These are phyloP conservation scores for Emmonsiellopsis sp. DNA, from an alignment of 2,329 filamentous ascomycete species.

Conservation along the genomic window DNA sequence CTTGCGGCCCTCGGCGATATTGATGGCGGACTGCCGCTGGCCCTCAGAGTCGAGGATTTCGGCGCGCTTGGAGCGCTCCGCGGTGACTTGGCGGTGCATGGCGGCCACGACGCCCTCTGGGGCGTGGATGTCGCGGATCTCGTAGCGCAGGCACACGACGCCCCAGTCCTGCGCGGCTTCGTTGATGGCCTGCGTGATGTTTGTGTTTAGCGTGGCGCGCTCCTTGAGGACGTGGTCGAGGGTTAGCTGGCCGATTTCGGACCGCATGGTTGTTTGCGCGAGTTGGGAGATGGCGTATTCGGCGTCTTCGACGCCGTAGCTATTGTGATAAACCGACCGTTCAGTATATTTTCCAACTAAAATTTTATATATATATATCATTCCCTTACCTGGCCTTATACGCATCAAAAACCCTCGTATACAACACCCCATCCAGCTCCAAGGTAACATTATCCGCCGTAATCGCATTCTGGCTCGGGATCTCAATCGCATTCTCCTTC, in stretches of 20 bases:
- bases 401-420: slow-evolving; percentile 92
- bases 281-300: slow-evolving; percentile 98
- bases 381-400: slow-evolving; percentile 75
- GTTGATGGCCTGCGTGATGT: slow-evolving; percentile 98
- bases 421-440: slow-evolving; percentile 90
- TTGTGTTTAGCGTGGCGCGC: slow-evolving; percentile 87
- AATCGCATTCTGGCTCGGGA: slow-evolving; percentile 94
- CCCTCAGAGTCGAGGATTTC: slow-evolving; percentile 97
- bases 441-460: slow-evolving; percentile 97
- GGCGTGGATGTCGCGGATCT: slow-evolving; percentile 96
- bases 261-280: slow-evolving; percentile 97
- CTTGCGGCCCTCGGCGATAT: slow-evolving; percentile 95
- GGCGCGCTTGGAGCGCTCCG: slow-evolving; percentile 91
- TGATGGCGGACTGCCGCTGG: slow-evolving; percentile 94
- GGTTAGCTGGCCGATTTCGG: slow-evolving; percentile 90
- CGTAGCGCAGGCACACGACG: slow-evolving; percentile 89
- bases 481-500: slow-evolving; percentile 94
- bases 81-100: slow-evolving; percentile 97
- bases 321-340: slow-evolving; percentile 25
- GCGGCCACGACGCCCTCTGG: slow-evolving; percentile 87
- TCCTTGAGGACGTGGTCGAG: slow-evolving; percentile 98
- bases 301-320: slow-evolving; percentile 95
- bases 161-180: slow-evolving; percentile 96
- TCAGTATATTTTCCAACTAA: no score
- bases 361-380: no score